Base-by-base conservation (phyloP, 2,329 filamentous ascomycete species). In the Aspergillus eucalypticola region DNA sequence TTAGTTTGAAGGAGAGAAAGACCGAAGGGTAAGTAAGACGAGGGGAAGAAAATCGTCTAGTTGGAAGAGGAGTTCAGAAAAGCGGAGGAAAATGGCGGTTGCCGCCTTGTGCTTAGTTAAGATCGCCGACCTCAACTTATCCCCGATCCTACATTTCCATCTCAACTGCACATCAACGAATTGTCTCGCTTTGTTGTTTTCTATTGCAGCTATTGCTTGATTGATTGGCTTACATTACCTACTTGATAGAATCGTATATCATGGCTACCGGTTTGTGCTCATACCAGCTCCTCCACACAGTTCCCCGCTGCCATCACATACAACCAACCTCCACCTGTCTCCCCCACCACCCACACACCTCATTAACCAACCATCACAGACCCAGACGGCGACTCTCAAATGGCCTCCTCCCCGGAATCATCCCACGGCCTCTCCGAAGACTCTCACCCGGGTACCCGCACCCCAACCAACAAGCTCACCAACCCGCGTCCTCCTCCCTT, bases 371-470 rank as follows among this genome's bases (percentile, higher is more conserved):
- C 5, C 19, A 41, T 38, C 3, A 23, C 66, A 81, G 83, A 86
- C 68, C 72, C 68, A 66, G 83, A 85, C 71, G 82, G 82, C 48
- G 83, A 86, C 75, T 84, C 81, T 29, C 82, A 81, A 61, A 86
- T 86, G 84, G 78, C 81, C 62, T 83, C 81, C 48, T 78, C 78
- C 13, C 73, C 74, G 25, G 76, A 76, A 54, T 73, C 74, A 42
- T 72, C 75, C 51, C 71, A 68, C 21, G 61, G 63, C 60, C 72
- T 67, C 23, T 81, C 81, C 60, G 78, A 79, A n/a, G 71, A 73
- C 25, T 63, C 68, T 25, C 68, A 70, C 6, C 62, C 69, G 46
- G 78, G 80, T 58, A 71, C 78, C 46, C 77, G 75, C 59, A 83
- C 78, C 41, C 80, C 78, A 29, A 78, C 75, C 51, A 73, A 67